A percentile compares a stretch with the other conserved stretches of the same genome.
Evolutionary conservation across 257 asterid genomes (phyloP).

Genomic region (Scutellaria baicalensis): DNA sequence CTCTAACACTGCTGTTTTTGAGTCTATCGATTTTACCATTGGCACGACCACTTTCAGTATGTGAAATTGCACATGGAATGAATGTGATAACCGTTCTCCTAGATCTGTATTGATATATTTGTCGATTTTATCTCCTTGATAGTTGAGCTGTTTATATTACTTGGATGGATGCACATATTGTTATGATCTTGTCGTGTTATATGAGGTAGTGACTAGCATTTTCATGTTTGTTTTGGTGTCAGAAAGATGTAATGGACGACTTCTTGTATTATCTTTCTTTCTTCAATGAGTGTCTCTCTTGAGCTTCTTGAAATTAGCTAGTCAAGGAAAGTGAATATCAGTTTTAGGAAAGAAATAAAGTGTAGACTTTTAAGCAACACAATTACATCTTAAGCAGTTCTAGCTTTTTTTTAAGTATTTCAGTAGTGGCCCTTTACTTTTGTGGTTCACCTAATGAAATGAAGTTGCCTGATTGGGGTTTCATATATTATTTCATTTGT

Average conservation of each 20-base stretch:
- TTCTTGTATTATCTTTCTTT: neutral
- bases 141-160: neutral
- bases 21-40: too few relatives aligned
- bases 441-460: too few relatives aligned
- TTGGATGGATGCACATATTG: too few relatives aligned
- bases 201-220: neutral
- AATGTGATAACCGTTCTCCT: too few relatives aligned
- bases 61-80: too few relatives aligned
- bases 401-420: neutral
- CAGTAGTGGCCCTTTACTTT: neutral
- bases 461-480: too few relatives aligned
- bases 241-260: neutral
- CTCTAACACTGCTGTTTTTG: too few relatives aligned
- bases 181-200: too few relatives aligned
- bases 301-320: neutral
- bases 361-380: neutral
- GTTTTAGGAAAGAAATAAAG: neutral
- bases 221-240: neutral
- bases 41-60: too few relatives aligned
- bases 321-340: neutral
- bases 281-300: neutral
- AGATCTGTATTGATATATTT: too few relatives aligned
- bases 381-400: neutral
- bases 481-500: too few relatives aligned
- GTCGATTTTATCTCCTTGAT: too few relatives aligned